These are phyloP conservation scores for Cardamine chenopodiifolia DNA, from an alignment of 345 rosid genomes.

Conservation along the genomic window DNA sequence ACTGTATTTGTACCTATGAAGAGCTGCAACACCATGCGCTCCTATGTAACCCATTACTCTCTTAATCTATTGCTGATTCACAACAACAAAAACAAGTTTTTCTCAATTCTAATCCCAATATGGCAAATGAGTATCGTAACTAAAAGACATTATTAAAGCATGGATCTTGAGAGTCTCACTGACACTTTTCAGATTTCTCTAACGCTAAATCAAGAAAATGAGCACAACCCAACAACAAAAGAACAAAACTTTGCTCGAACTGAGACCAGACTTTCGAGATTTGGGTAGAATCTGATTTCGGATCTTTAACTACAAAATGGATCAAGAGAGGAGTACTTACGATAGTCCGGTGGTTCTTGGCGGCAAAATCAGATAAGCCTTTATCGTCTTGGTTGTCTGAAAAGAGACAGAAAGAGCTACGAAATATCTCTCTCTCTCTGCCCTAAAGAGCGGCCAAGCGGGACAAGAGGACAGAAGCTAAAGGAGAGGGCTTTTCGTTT, in stretches of 20 bases:
- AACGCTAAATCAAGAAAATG: constrained; percentile 11
- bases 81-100: background rate
- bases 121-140: background rate
- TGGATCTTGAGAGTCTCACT: constrained; percentile 25
- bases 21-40: constrained; percentile 76
- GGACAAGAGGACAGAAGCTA: constrained; percentile 28
- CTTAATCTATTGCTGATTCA: constrained; percentile 8
- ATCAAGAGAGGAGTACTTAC: constrained; percentile 31
- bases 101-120: background rate
- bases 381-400: constrained; percentile 18
- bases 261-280: background rate
- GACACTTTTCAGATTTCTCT: background rate
- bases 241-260: constrained; percentile 32
- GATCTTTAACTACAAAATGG: constrained; percentile 5
- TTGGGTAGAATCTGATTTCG: background rate
- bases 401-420: background rate
- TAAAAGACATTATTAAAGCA: constrained; percentile 26
- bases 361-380: constrained; percentile 1
- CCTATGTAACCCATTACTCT: constrained; percentile 87
- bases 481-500: constrained; percentile 32
- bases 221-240: background rate
- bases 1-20: constrained; percentile 89
- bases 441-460: constrained; percentile 32
- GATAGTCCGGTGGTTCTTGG: constrained; percentile 17
- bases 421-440: constrained; percentile 7